Percentiles rank a stretch among this genome's conserved stretches.
These are phyloP conservation scores for Puccinia novopanici DNA, from an alignment of 1,284 basidiomycete genomes.

Conservation along the genomic window DNA sequence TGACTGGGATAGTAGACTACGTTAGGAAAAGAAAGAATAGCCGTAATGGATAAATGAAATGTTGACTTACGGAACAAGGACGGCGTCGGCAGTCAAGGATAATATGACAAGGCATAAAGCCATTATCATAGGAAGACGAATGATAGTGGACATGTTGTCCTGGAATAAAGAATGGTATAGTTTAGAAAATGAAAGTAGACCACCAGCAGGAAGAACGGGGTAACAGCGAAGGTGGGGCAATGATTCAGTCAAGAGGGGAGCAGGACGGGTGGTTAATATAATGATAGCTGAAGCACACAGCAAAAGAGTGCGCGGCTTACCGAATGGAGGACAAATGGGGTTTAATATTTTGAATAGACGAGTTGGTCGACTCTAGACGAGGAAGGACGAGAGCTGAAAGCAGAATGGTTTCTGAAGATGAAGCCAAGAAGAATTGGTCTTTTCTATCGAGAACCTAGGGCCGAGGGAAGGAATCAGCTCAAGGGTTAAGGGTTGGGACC, in stretches of 20 bases:
- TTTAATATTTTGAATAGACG: not conserved
- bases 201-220: no score
- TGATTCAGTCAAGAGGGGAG: not conserved
- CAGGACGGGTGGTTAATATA: not conserved
- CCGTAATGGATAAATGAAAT: not conserved
- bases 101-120: not conserved
- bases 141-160: not conserved
- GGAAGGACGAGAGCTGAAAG: no score
- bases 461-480: not conserved
- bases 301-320: conserved; percentile 4
- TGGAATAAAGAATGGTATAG: not conserved
- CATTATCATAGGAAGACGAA: not conserved
- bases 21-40: not conserved
- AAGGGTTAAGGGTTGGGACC: not conserved
- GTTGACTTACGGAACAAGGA: conserved; percentile 30
- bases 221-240: not conserved
- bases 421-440: conserved; percentile 4
- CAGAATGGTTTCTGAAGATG: not conserved
- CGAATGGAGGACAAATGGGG: not conserved
- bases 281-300: not conserved
- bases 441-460: not conserved
- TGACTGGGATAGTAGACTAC: not conserved
- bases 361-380: not conserved
- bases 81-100: not conserved
- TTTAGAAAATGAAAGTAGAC: no score